phyloP scores from a whole-genome alignment of 179 eudicot genomes.

The Monotropa hypopitys region DNA sequence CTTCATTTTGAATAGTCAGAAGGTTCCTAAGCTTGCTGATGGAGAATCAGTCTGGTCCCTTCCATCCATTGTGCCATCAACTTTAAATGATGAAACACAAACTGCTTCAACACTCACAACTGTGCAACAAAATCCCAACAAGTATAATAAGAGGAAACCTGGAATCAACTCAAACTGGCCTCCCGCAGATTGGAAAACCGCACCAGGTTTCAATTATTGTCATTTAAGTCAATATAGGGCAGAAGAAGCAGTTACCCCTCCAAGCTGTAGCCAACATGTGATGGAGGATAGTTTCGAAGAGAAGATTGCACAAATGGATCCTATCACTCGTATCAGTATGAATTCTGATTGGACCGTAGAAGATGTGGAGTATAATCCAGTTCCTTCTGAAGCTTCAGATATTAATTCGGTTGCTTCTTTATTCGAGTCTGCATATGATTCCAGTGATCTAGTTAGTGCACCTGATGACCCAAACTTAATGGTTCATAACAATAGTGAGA shows the following conservation, averaged over 20 bases:
- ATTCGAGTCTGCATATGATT: slow-evolving; percentile 17
- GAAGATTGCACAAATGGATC: slow-evolving; percentile 6
- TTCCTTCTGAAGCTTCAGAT: slow-evolving; percentile 11
- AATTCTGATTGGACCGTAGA: slow-evolving; percentile 25
- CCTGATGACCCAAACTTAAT: slow-evolving; percentile 25
- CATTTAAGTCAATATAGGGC: slow-evolving; percentile 10
- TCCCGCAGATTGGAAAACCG: slow-evolving; percentile 75
- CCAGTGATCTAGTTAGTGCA: slow-evolving; percentile 21
- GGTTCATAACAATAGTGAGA: slow-evolving; percentile 17
- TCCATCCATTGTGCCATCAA: slow-evolving; percentile 15
- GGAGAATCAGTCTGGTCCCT: slow-evolving; percentile 67
- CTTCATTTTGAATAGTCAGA: slow-evolving; percentile 69
- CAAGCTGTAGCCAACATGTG: slow-evolving; percentile 10
- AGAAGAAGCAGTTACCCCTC: slow-evolving; percentile 13
- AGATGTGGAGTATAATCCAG: slow-evolving; percentile 16
- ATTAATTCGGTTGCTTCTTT: slow-evolving; percentile 14
- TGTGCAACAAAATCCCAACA: slow-evolving; percentile 16
- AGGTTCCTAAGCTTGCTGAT: slow-evolving; percentile 61
- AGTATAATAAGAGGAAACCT: slow-evolving; percentile 28
- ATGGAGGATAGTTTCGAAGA: slow-evolving; percentile 8
- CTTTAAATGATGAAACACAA: slow-evolving; percentile 21
- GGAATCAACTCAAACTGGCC: slow-evolving; percentile 57
- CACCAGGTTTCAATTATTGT: slow-evolving; percentile 50
- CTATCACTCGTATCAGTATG: slow-evolving; percentile 10
- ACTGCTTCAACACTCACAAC: slow-evolving; percentile 13